Conservation (phyloP, 306 rosid species). For the Erythrophleum fordii region DNA sequence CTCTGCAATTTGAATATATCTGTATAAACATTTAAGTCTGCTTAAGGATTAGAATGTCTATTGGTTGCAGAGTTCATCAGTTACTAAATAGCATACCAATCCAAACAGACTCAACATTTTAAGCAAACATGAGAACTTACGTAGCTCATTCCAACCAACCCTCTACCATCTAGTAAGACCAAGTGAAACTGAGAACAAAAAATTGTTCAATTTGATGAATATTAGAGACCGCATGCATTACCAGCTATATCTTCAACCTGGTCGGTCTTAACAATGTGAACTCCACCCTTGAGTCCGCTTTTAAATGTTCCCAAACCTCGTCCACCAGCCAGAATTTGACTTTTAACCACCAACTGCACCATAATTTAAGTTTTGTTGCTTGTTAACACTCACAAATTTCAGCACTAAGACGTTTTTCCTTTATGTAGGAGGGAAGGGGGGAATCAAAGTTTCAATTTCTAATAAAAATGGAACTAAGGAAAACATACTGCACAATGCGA, state of each 20-base stretch:
- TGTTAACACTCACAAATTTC: constrained; percentile 6
- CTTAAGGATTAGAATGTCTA: background rate
- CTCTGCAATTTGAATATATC: background rate
- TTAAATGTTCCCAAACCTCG: constrained; percentile 95
- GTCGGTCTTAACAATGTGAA: constrained; percentile 84
- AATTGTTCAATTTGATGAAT: constrained; percentile 21
- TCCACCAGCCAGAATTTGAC: constrained; percentile 94
- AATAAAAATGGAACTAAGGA: background rate
- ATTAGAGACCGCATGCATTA: constrained; percentile 45
- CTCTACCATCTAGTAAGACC: background rate
- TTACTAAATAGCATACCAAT: background rate
- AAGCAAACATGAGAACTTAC: background rate
- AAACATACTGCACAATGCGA: constrained; percentile 18
- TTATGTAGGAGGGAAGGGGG: background rate
- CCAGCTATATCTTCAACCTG: constrained; percentile 94
- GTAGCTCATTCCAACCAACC: background rate
- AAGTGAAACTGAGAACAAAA: constrained; percentile 19
- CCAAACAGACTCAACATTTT: background rate
- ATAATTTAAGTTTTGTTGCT: constrained; percentile 40
- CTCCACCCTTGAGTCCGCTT: constrained; percentile 95
- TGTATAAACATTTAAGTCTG: background rate
- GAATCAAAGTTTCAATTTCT: background rate
- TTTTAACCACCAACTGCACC: constrained; percentile 60
- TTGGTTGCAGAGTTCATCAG: background rate
- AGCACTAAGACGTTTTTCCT: background rate